Percentiles rank a stretch among this genome's conserved stretches.
These are phyloP conservation scores for Somion occarium DNA, from an alignment of 1,284 basidiomycete genomes.

Conservation along the genomic window DNA sequence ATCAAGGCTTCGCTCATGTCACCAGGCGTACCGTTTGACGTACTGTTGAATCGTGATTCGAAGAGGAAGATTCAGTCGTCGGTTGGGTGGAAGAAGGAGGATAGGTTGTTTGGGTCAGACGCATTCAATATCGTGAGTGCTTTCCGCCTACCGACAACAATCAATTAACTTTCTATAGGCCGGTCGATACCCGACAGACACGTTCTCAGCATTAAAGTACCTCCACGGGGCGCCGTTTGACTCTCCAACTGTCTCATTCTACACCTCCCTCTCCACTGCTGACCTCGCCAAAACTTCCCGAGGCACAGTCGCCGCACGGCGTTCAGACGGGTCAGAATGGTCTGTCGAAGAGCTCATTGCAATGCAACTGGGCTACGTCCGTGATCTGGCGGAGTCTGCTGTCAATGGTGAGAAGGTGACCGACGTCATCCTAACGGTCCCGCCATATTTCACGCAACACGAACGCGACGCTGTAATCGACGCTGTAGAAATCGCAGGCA, in stretches of 20 bases:
- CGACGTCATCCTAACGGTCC: slow-evolving; percentile 84
- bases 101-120: slow-evolving; percentile 86
- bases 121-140: slow-evolving; percentile 78
- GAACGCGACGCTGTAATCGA: slow-evolving; percentile 89
- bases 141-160: slow-evolving; percentile 1
- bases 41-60: slow-evolving; percentile 93
- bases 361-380: slow-evolving; percentile 92
- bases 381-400: slow-evolving; percentile 78
- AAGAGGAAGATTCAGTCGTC: slow-evolving; percentile 93
- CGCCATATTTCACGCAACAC: slow-evolving; percentile 82
- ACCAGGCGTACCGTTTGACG: slow-evolving; percentile 94
- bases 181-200: slow-evolving; percentile 84
- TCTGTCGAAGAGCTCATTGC: slow-evolving; percentile 88
- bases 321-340: slow-evolving; percentile 67
- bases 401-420: slow-evolving; percentile 70
- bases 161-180: slow-evolving; percentile 50
- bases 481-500: slow-evolving; percentile 86
- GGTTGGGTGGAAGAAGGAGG: slow-evolving; percentile 84
- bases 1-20: slow-evolving; percentile 97
- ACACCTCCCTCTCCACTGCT: slow-evolving; percentile 59
- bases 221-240: slow-evolving; percentile 76
- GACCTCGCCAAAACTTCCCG: slow-evolving; percentile 55
- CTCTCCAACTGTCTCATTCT: slow-evolving; percentile 60
- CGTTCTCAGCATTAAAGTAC: slow-evolving; percentile 84
- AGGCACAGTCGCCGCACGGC: slow-evolving; percentile 53